Evolutionary conservation across 305 asterid genomes (phyloP).

Genomic region (Fraxinus xanthoxyloides): DNA sequence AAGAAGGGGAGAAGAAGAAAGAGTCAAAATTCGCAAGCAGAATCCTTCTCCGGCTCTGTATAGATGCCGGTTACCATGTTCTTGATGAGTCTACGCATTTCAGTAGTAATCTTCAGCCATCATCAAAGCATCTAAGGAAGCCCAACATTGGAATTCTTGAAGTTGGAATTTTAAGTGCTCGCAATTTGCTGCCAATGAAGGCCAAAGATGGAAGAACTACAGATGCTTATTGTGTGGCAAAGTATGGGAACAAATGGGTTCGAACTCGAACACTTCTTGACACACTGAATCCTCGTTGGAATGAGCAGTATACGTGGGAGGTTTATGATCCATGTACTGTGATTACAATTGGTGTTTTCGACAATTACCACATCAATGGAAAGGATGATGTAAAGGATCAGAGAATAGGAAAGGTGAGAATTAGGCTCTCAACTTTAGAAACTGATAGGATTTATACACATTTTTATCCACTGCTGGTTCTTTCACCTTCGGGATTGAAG

Average conservation of each 20-base stretch:
- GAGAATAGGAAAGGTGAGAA: slow-evolving; percentile 82
- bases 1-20: slow-evolving; percentile 57
- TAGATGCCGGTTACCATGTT: slow-evolving; percentile 84
- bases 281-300: slow-evolving; percentile 74
- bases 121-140: slow-evolving; percentile 62
- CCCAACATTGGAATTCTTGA: slow-evolving; percentile 71
- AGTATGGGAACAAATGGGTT: slow-evolving; percentile 91
- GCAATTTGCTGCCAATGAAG: slow-evolving; percentile 71
- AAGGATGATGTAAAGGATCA: slow-evolving; percentile 60
- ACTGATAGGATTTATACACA: slow-evolving; percentile 74
- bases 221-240: slow-evolving; percentile 86
- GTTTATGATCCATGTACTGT: slow-evolving; percentile 82
- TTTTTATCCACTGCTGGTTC: slow-evolving; percentile 67
- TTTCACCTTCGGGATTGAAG: slow-evolving; percentile 71
- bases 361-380: slow-evolving; percentile 70
- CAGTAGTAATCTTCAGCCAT: slow-evolving; percentile 81
- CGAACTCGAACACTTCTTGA: slow-evolving; percentile 81
- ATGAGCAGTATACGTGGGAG: slow-evolving; percentile 96
- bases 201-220: slow-evolving; percentile 65
- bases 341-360: slow-evolving; percentile 82
- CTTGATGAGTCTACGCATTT: slow-evolving; percentile 78
- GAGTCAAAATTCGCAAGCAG: slow-evolving; percentile 74
- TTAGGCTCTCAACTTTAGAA: slow-evolving; percentile 78
- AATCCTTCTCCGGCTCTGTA: slow-evolving; percentile 55
- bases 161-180: slow-evolving; percentile 74